These are phyloP conservation scores for Phaeosphaeria sp. DNA, from an alignment of 2,329 filamentous ascomycete species.

Conservation along the genomic window DNA sequence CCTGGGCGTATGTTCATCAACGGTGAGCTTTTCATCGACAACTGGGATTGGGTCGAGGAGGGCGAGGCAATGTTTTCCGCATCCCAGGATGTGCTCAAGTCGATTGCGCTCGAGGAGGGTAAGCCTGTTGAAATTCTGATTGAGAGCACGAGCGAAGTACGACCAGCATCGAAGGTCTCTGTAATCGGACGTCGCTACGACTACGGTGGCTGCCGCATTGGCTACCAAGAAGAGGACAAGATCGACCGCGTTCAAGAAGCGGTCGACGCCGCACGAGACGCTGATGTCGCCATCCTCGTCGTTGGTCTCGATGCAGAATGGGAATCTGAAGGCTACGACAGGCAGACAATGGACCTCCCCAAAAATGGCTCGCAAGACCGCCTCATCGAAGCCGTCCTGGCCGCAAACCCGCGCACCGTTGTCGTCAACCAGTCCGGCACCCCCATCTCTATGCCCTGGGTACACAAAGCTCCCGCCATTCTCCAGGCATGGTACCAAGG, in stretches of 20 bases:
- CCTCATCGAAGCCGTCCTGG: slow-evolving; percentile 68
- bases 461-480: slow-evolving; percentile 67
- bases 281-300: slow-evolving; percentile 79
- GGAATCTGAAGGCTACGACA: slow-evolving; percentile 75
- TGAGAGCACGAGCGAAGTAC: slow-evolving; percentile 71
- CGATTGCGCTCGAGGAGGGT: slow-evolving; percentile 65
- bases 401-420: slow-evolving; percentile 70
- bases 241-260: slow-evolving; percentile 64
- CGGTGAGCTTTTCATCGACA: slow-evolving; percentile 65
- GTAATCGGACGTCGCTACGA: slow-evolving; percentile 65
- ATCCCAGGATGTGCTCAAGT: slow-evolving; percentile 68
- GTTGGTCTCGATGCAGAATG: slow-evolving; percentile 79
- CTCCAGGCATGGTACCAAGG: slow-evolving; percentile 84
- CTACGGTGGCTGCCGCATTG: slow-evolving; percentile 74
- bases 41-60: slow-evolving; percentile 73
- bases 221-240: slow-evolving; percentile 71
- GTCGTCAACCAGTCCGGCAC: slow-evolving; percentile 80
- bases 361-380: slow-evolving; percentile 64
- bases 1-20: slow-evolving; percentile 68
- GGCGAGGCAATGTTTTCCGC: slow-evolving; percentile 76
- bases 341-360: slow-evolving; percentile 67
- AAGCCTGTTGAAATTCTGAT: slow-evolving; percentile 67
- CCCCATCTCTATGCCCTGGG: slow-evolving; percentile 75
- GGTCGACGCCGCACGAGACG: slow-evolving; percentile 69
- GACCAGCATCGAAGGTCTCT: slow-evolving; percentile 66